Conservation (phyloP, 805 yeast genomes). For the Ogataea chonburiensis region DNA sequence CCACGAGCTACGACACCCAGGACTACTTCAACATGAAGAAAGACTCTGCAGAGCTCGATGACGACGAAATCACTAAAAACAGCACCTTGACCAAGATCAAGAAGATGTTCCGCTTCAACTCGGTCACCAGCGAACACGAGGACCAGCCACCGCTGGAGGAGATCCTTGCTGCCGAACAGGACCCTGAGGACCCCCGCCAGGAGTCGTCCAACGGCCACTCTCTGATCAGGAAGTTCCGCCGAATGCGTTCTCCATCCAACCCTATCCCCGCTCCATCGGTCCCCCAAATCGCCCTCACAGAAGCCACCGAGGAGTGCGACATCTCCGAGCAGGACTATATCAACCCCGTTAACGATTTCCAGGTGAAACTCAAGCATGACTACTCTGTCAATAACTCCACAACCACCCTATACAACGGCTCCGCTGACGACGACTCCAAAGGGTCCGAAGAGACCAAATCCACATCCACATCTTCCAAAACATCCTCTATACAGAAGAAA, state of each 20-base stretch:
- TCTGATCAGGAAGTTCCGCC: slow-evolving; percentile 33
- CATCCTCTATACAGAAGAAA: slow-evolving; percentile 36
- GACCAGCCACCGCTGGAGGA: slow-evolving; percentile 12
- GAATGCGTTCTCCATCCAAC: slow-evolving; percentile 36
- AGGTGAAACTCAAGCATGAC: slow-evolving; percentile 33
- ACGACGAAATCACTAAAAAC: slow-evolving; percentile 15
- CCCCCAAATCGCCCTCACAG: slow-evolving; percentile 8
- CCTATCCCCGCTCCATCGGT: slow-evolving; percentile 20
- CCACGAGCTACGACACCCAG: slow-evolving; percentile 15
- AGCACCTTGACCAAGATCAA: slow-evolving; percentile 29
- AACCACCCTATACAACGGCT: slow-evolving; percentile 17
- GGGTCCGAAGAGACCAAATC: slow-evolving; percentile 2
- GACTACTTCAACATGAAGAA: slow-evolving; percentile 16
- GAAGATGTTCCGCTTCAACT: slow-evolving; percentile 30
- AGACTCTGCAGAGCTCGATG: slow-evolving; percentile 9
- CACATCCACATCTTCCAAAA: slow-evolving; percentile 4
- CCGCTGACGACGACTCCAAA: slow-evolving; percentile 2
- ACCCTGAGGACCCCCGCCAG: slow-evolving; percentile 14
- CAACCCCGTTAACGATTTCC: slow-evolving; percentile 27
- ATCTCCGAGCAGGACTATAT: slow-evolving; percentile 27
- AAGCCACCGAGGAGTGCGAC: slow-evolving; percentile 25
- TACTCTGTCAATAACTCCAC: slow-evolving; percentile 33
- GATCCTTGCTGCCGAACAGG: slow-evolving; percentile 6
- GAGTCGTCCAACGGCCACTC: slow-evolving; percentile 23
- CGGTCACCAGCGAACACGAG: slow-evolving; percentile 14